Evolutionary conservation across 768 basidiomycete genomes (phyloP).

Genomic region (Hypholoma fasciculare): DNA sequence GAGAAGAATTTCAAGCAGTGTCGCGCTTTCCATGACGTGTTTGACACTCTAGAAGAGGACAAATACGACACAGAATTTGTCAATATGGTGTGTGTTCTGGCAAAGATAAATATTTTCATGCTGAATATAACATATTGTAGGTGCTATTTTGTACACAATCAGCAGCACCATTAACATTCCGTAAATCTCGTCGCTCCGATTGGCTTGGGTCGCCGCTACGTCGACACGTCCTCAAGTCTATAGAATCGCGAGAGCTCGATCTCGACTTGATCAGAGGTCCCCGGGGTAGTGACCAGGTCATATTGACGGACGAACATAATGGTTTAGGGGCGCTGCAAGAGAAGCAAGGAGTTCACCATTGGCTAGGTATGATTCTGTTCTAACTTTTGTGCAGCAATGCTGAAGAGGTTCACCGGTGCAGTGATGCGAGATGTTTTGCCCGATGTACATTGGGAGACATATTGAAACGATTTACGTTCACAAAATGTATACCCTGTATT

Average conservation of each 20-base stretch:
- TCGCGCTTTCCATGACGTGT: slow-evolving; percentile 78
- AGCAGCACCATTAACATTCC: slow-evolving; percentile 54
- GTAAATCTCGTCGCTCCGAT: slow-evolving; percentile 51
- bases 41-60: slow-evolving; percentile 44
- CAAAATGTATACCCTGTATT: no score
- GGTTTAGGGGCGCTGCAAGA: slow-evolving; percentile 67
- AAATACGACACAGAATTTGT: slow-evolving; percentile 53
- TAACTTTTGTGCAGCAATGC: background rate
- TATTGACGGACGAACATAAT: slow-evolving; percentile 66
- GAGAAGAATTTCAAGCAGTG: slow-evolving; percentile 73
- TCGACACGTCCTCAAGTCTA: slow-evolving; percentile 50
- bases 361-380: slow-evolving; percentile 55
- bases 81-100: slow-evolving; percentile 62
- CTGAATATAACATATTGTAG: slow-evolving; percentile 33
- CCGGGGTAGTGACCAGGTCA: slow-evolving; percentile 43
- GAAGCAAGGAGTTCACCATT: slow-evolving; percentile 66
- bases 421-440: slow-evolving; percentile 83
- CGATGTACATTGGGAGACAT: slow-evolving; percentile 76
- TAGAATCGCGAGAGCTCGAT: slow-evolving; percentile 56
- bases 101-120: background rate
- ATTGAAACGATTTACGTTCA: slow-evolving; percentile 33
- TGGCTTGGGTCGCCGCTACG: slow-evolving; percentile 72
- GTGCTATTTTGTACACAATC: slow-evolving; percentile 81
- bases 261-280: slow-evolving; percentile 37
- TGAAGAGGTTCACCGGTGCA: slow-evolving; percentile 19